These are phyloP conservation scores for Carex littledalei DNA, from an alignment of 176 grass and related monocot genomes.

Conservation along the genomic window DNA sequence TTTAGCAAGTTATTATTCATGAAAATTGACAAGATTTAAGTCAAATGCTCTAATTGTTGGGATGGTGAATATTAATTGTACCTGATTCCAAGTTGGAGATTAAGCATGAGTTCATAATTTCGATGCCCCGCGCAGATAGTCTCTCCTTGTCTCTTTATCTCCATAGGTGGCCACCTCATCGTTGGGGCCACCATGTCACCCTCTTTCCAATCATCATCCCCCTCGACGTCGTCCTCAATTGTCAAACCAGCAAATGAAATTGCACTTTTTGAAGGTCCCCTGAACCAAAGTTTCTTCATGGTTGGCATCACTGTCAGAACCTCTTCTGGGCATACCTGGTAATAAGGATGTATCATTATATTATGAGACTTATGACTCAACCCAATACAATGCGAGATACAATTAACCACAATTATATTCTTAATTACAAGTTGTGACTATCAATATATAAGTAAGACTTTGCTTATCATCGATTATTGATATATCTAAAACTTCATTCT, in stretches of 20 bases:
- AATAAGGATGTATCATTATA: neutral
- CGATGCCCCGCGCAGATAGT: conserved; percentile 85
- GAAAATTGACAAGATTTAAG: neutral
- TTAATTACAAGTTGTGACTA: neutral
- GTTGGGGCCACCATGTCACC: conserved; percentile 16
- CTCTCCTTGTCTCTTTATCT: conserved; percentile 64
- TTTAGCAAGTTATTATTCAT: neutral
- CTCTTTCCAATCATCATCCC: conserved; percentile 6
- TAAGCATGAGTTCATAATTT: conserved; percentile 94
- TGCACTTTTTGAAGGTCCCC: conserved; percentile 18
- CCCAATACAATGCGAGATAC: neutral
- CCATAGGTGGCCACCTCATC: conserved; percentile 46
- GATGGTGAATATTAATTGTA: neutral
- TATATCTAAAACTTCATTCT: neutral
- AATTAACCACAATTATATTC: neutral
- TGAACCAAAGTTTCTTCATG: conserved; percentile 20
- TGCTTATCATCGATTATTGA: neutral
- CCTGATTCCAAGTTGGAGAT: conserved; percentile 98
- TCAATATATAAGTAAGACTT: neutral
- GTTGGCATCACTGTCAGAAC: conserved; percentile 10
- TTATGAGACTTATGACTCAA: neutral
- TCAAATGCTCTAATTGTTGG: neutral
- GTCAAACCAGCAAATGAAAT: conserved; percentile 14
- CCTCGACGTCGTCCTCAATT: conserved; percentile 19
- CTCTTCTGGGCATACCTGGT: conserved; percentile 4